Percentiles rank a stretch among this genome's conserved stretches.
phyloP scores from a whole-genome alignment of 1,284 basidiomycete species.

The Papiliotrema laurentii region DNA sequence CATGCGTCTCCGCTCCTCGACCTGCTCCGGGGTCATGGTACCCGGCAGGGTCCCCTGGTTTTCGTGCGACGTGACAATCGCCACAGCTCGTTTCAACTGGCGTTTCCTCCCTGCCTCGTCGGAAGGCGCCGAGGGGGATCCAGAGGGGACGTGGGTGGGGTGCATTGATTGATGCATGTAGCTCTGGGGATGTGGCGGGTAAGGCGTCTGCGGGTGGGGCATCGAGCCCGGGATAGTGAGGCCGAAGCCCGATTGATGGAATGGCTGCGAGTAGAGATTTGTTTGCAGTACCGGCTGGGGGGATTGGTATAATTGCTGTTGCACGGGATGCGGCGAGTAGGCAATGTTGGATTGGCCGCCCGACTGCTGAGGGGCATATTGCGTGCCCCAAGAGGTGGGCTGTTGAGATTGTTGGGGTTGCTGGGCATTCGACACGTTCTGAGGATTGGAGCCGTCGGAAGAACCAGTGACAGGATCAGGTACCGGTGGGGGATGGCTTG shows the following conservation, averaged over 20 bases:
- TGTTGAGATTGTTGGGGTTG: no score
- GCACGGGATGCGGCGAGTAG: not conserved
- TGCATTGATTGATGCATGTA: no score
- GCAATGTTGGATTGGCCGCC: not conserved
- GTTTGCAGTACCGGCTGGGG: no score
- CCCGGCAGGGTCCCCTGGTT: constrained; percentile 4
- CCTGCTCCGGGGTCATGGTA: constrained; percentile 17
- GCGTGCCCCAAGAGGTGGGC: not conserved
- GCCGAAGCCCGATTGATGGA: constrained; percentile 14
- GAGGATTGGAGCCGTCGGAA: not conserved
- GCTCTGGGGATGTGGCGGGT: no score
- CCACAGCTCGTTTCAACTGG: constrained; percentile 12
- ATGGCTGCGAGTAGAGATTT: not conserved
- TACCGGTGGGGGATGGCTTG: not conserved
- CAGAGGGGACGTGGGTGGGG: not conserved
- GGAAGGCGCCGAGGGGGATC: not conserved
- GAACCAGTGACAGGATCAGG: not conserved
- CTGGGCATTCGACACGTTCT: not conserved
- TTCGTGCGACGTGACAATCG: constrained; percentile 8
- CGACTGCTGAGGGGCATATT: no score
- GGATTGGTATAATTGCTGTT: not conserved
- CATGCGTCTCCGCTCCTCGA: constrained; percentile 27
- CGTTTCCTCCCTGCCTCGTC: constrained; percentile 6
- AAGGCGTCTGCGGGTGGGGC: not conserved
- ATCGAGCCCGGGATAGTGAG: constrained; percentile 11